phyloP scores from a whole-genome alignment of 2,329 filamentous ascomycete genomes.

The Onygenales sp. region DNA sequence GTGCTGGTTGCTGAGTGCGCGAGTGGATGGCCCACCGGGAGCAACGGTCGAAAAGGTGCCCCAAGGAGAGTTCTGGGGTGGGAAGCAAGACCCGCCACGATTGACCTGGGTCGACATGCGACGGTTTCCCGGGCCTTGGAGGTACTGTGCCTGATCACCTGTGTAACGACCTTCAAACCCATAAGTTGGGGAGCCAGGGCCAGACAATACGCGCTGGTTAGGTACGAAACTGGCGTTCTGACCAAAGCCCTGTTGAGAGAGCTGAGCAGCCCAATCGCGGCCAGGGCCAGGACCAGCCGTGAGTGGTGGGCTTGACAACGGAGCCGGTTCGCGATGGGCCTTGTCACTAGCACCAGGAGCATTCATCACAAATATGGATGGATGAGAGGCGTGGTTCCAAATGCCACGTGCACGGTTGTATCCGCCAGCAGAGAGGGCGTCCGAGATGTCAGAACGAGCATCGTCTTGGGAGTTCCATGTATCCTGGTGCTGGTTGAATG shows the following conservation, averaged over 20 bases:
- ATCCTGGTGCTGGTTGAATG: conserved; percentile 32
- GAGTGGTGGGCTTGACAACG: conserved; percentile 13
- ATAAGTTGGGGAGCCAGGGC: conserved; percentile 23
- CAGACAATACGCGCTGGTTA: conserved; percentile 26
- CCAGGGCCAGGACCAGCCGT: conserved; percentile 19
- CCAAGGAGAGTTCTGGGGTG: conserved; percentile 25
- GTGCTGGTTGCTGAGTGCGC: conserved; percentile 21
- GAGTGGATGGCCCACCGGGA: conserved; percentile 16
- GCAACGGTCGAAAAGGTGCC: conserved; percentile 19
- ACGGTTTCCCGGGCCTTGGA: conserved; percentile 20
- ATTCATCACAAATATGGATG: conserved; percentile 9
- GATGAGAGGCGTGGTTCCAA: conserved; percentile 18
- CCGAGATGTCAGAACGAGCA: conserved; percentile 35
- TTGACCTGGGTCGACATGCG: conserved; percentile 23
- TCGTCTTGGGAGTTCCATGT: conserved; percentile 37
- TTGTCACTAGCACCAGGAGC: conserved; percentile 17
- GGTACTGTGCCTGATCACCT: conserved; percentile 22
- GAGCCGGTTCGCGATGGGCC: conserved; percentile 16
- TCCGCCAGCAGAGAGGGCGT: conserved; percentile 31
- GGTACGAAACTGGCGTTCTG: conserved; percentile 15
- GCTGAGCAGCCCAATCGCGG: conserved; percentile 23
- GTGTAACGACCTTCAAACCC: conserved; percentile 21
- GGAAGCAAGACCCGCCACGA: conserved; percentile 24
- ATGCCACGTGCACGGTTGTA: conserved; percentile 30
- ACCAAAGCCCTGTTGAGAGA: conserved; percentile 13